These are phyloP conservation scores for Microcyclospora pomicola DNA, from an alignment of 2,329 filamentous ascomycete genomes.

Conservation along the genomic window DNA sequence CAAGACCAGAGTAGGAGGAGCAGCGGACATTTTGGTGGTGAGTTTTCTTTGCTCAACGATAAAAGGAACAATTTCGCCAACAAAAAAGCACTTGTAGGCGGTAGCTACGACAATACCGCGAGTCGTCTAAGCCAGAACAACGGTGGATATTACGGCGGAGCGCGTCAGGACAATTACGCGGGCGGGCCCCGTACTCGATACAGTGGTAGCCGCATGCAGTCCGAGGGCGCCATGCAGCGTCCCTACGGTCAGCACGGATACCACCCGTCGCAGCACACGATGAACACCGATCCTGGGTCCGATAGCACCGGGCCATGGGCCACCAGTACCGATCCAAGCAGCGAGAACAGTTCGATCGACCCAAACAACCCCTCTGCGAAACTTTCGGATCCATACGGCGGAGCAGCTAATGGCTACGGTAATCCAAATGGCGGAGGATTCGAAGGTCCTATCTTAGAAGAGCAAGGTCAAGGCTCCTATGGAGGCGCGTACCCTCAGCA, in stretches of 20 bases:
- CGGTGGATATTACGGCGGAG: slow-evolving; percentile 26
- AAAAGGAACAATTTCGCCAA: slow-evolving; percentile 11
- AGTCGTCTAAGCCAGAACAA: slow-evolving; percentile 3
- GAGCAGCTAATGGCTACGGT: slow-evolving; percentile 29
- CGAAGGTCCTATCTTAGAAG: slow-evolving; percentile 27
- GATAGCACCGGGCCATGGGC: slow-evolving; percentile 57
- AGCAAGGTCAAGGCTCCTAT: slow-evolving; percentile 11
- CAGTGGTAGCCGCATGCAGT: slow-evolving; percentile 26
- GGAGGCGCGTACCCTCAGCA: slow-evolving; percentile 4
- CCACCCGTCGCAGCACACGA: slow-evolving; percentile 75
- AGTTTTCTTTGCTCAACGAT: slow-evolving; percentile 7
- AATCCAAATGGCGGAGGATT: slow-evolving; percentile 15
- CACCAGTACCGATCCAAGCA: slow-evolving; percentile 81
- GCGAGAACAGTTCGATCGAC: slow-evolving; percentile 84
- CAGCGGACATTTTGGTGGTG: slow-evolving; percentile 29
- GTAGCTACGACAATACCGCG: neutral
- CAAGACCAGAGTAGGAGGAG: slow-evolving; percentile 21
- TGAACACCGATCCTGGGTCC: slow-evolving; percentile 63
- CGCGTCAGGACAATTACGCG: slow-evolving; percentile 25
- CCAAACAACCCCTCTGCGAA: slow-evolving; percentile 49
- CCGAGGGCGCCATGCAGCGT: slow-evolving; percentile 30
- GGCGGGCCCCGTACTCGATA: slow-evolving; percentile 26
- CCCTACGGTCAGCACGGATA: slow-evolving; percentile 40
- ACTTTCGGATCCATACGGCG: slow-evolving; percentile 1
- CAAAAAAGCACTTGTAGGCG: slow-evolving; percentile 15